phyloP scores from a whole-genome alignment of 768 basidiomycete species.

The Phylloporus rhodoxanthus region DNA sequence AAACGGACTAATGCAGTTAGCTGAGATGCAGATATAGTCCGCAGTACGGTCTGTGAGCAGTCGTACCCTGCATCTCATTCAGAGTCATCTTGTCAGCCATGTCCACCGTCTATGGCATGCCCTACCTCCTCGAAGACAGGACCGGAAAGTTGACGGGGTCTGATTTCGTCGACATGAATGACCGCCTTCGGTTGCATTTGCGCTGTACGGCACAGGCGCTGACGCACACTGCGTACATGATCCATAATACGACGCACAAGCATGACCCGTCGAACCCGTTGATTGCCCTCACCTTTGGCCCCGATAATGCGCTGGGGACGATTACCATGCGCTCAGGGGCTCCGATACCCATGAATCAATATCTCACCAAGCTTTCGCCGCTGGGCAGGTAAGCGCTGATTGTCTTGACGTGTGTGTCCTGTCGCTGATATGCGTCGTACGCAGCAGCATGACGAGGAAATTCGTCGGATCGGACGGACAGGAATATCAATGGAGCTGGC shows the following conservation, averaged over 20 bases:
- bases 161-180: constrained; percentile 59
- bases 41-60: neutral
- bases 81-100: constrained; percentile 10
- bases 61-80: constrained; percentile 1
- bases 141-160: constrained; percentile 49
- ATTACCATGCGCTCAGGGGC: constrained; percentile 39
- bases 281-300: constrained; percentile 47
- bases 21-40: constrained; percentile 22
- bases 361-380: constrained; percentile 38
- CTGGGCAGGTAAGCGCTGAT: constrained; percentile 38
- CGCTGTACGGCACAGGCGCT: constrained; percentile 42
- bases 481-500: constrained; percentile 57
- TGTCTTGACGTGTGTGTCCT: neutral
- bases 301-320: constrained; percentile 45
- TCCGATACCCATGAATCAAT: constrained; percentile 45
- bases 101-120: constrained; percentile 46
- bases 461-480: constrained; percentile 57
- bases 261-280: constrained; percentile 34
- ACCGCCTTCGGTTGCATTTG: constrained; percentile 48
- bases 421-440: constrained; percentile 4
- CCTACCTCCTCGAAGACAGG: constrained; percentile 61
- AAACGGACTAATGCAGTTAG: constrained; percentile 15
- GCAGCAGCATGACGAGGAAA: constrained; percentile 42
- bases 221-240: constrained; percentile 44
- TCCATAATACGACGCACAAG: constrained; percentile 38